These are phyloP conservation scores for Tuber melanosporum DNA, from an alignment of 495 filamentous ascomycete genomes.

Conservation along the genomic window DNA sequence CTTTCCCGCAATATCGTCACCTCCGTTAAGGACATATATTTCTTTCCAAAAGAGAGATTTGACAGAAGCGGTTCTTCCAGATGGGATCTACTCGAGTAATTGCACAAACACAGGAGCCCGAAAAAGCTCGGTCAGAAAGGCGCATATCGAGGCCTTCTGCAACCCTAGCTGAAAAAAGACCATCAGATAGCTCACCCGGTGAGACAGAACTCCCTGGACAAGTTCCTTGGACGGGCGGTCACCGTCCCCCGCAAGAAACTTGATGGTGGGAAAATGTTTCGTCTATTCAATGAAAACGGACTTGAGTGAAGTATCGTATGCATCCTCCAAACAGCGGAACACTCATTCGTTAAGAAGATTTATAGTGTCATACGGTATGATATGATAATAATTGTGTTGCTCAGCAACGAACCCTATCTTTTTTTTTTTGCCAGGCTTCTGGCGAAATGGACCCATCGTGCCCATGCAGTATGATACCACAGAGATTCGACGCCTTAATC, in stretches of 20 bases:
- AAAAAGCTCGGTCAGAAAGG: background rate
- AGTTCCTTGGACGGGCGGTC: background rate
- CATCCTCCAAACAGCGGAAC: background rate
- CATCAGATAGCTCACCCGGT: background rate
- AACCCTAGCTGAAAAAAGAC: background rate
- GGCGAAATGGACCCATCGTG: background rate
- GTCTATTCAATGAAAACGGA: background rate
- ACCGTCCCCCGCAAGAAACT: background rate
- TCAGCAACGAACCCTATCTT: background rate
- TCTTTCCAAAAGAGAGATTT: background rate
- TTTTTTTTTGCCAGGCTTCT: background rate
- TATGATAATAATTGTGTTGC: background rate
- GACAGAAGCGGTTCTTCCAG: background rate
- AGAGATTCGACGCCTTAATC: background rate
- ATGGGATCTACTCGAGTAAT: background rate
- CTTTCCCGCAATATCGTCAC: conserved; percentile 1
- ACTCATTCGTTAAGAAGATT: background rate
- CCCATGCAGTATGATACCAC: background rate
- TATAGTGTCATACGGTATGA: background rate
- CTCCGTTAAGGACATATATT: background rate
- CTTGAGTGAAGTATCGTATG: background rate
- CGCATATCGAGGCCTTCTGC: background rate
- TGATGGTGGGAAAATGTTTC: background rate
- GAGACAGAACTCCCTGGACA: background rate
- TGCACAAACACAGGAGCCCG: background rate